Conservation (phyloP, 2,329 filamentous ascomycete genomes). For the Penicillium sp. region DNA sequence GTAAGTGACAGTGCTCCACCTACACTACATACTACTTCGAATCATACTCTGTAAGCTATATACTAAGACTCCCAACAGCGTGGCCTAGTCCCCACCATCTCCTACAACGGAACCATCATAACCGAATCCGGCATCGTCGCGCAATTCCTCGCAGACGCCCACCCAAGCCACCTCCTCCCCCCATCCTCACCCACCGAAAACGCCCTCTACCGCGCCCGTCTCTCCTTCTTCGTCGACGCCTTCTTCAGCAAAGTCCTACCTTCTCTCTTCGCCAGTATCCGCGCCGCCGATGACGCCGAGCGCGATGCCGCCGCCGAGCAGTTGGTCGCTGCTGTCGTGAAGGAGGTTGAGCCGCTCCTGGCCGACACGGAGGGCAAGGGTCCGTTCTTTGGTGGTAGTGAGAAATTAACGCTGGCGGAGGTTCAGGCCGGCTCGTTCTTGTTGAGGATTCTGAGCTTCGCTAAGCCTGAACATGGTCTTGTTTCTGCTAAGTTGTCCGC, state of each 20-base stretch:
- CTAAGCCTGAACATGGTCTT: slow-evolving; percentile 51
- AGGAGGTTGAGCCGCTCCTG: slow-evolving; percentile 72
- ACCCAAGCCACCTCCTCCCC: slow-evolving; percentile 62
- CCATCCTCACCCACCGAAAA: slow-evolving; percentile 54
- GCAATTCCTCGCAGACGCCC: slow-evolving; percentile 67
- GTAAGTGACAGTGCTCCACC: slow-evolving; percentile 30
- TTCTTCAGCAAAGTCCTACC: slow-evolving; percentile 61
- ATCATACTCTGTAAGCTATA: neutral
- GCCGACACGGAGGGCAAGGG: slow-evolving; percentile 41
- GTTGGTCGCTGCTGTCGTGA: slow-evolving; percentile 57
- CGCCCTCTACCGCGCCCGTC: slow-evolving; percentile 63
- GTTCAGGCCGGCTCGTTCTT: slow-evolving; percentile 66
- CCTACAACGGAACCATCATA: slow-evolving; percentile 67
- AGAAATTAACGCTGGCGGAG: slow-evolving; percentile 69
- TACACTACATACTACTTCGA: no score
- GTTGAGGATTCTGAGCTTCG: slow-evolving; percentile 56
- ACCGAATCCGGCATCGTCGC: slow-evolving; percentile 68
- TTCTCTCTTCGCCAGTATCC: slow-evolving; percentile 48
- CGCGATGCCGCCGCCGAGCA: slow-evolving; percentile 49
- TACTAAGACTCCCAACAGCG: slow-evolving; percentile 41
- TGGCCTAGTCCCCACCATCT: slow-evolving; percentile 70
- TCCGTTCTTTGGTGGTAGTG: slow-evolving; percentile 64
- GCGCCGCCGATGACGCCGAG: slow-evolving; percentile 50
- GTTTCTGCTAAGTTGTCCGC: slow-evolving; percentile 49
- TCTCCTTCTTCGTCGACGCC: slow-evolving; percentile 70